phyloP scores from a whole-genome alignment of 2,329 filamentous ascomycete species.

The Paecilomyces fulvus region DNA sequence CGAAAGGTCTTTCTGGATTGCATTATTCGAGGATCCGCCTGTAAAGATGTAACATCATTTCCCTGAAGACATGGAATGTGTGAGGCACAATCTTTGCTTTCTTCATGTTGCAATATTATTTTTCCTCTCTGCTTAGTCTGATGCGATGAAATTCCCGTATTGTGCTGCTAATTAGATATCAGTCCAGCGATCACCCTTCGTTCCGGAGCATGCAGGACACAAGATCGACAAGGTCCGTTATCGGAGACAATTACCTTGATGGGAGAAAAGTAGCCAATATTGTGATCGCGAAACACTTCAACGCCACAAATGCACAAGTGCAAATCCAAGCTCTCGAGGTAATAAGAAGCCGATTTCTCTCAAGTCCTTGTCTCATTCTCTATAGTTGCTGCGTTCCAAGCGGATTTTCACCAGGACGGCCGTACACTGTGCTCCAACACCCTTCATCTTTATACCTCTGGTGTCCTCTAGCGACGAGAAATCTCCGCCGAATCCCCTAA shows the following conservation, averaged over 20 bases:
- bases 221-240: conserved; percentile 13
- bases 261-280: conserved; percentile 64
- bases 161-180: neutral
- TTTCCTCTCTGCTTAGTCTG: neutral
- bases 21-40: neutral
- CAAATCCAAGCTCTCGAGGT: conserved; percentile 70
- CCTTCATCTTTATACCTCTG: conserved; percentile 75
- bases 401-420: conserved; percentile 69
- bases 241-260: conserved; percentile 32
- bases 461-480: conserved; percentile 35
- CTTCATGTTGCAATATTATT: neutral
- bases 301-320: conserved; percentile 62
- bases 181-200: conserved; percentile 4
- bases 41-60: neutral
- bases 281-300: conserved; percentile 71
- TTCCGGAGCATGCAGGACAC: conserved; percentile 9
- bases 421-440: conserved; percentile 64
- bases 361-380: conserved; percentile 7
- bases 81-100: neutral
- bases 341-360: conserved; percentile 2
- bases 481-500: conserved; percentile 22
- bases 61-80: neutral
- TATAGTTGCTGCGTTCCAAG: conserved; percentile 67
- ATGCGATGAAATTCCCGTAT: neutral
- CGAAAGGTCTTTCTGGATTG: neutral